These are phyloP conservation scores for Atractiella rhizophila DNA, from an alignment of 768 basidiomycete genomes.

Conservation along the genomic window DNA sequence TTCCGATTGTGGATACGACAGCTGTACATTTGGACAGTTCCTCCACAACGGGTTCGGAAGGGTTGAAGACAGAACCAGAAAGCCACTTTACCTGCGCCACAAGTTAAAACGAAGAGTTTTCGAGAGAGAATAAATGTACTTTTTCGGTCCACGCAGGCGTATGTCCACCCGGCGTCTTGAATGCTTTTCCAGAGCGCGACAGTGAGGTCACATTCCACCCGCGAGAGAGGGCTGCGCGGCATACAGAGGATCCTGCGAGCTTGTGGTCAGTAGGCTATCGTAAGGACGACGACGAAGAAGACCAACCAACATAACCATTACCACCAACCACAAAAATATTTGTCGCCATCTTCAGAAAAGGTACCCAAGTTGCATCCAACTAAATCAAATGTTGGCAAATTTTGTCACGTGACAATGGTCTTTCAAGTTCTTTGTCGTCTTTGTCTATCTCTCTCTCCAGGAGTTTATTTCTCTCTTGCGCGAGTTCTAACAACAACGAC, in stretches of 20 bases:
- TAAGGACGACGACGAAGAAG: not conserved
- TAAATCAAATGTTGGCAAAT: no score
- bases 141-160: slow-evolving; percentile 58
- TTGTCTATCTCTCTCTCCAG: no score
- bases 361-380: no score
- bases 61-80: slow-evolving; percentile 53
- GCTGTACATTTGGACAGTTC: slow-evolving; percentile 42
- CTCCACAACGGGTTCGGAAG: slow-evolving; percentile 41
- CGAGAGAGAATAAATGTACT: slow-evolving; percentile 24
- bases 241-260: slow-evolving; percentile 61
- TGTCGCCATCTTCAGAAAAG: no score
- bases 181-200: slow-evolving; percentile 68
- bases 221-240: slow-evolving; percentile 54
- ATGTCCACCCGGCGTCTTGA: slow-evolving; percentile 69
- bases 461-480: no score
- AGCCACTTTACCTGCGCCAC: slow-evolving; percentile 58
- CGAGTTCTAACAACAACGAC: no score
- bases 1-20: slow-evolving; percentile 83
- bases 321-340: slow-evolving; percentile 99
- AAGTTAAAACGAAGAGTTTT: not conserved
- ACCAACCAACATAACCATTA: slow-evolving; percentile 77
- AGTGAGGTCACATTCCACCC: slow-evolving; percentile 75
- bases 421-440: no score
- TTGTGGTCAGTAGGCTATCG: not conserved
- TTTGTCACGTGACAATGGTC: no score